Percentiles rank a stretch among this genome's conserved stretches.
Evolutionary conservation across 164 flowering plant genomes (phyloP).

Genomic region (Stephania japonica): DNA sequence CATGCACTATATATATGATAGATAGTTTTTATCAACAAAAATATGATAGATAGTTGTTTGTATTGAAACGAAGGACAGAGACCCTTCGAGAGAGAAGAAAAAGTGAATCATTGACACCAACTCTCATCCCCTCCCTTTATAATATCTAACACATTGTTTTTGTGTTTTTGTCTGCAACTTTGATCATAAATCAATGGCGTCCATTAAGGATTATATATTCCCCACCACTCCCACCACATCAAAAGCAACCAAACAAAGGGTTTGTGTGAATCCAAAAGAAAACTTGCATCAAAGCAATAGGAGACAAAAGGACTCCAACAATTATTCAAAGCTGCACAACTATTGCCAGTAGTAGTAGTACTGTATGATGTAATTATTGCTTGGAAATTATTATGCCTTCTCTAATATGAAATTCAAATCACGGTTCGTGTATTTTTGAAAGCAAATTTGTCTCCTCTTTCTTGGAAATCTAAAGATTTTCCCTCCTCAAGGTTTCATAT

Average conservation of each 20-base stretch:
- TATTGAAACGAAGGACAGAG: neutral
- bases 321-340: neutral
- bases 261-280: no score
- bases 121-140: neutral
- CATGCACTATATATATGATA: neutral
- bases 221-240: neutral
- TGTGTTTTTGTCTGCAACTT: constrained; percentile 1
- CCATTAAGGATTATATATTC: neutral
- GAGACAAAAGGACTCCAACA: neutral
- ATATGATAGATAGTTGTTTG: no score
- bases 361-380: neutral
- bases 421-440: neutral
- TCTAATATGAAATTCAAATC: neutral
- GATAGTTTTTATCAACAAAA: no score
- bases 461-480: neutral
- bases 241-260: neutral
- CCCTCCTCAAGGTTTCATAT: neutral
- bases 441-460: neutral
- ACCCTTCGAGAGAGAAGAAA: neutral
- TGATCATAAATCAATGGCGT: neutral
- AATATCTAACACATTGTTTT: neutral
- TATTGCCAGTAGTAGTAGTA: neutral
- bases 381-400: neutral
- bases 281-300: neutral
- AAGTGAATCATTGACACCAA: neutral